Evolutionary conservation across 2,329 filamentous ascomycete species (phyloP).

Genomic region (Neofusicoccum ribis): DNA sequence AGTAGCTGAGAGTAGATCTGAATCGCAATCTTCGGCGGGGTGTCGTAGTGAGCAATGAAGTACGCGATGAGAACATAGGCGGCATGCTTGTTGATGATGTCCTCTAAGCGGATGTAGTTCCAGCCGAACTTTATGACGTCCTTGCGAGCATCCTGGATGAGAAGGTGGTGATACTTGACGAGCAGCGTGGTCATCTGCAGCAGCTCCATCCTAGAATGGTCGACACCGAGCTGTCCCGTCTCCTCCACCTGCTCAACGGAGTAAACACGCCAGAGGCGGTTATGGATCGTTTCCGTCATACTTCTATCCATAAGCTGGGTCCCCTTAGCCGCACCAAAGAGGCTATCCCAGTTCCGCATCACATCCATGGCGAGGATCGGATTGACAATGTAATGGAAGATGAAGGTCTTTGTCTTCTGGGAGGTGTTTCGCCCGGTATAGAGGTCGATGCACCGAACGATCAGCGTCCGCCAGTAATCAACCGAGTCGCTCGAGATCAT

Average conservation of each 20-base stretch:
- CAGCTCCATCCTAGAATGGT: conserved; percentile 94
- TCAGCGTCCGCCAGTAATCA: conserved; percentile 79
- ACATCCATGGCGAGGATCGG: conserved; percentile 96
- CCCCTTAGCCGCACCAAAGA: conserved; percentile 58
- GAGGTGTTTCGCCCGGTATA: conserved; percentile 77
- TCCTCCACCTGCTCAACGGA: conserved; percentile 72
- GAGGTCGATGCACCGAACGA: conserved; percentile 83
- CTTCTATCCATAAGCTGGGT: conserved; percentile 79
- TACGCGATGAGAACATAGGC: conserved; percentile 97
- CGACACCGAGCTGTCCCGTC: conserved; percentile 78
- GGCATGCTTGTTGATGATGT: conserved; percentile 98
- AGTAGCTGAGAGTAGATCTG: conserved; percentile 92
- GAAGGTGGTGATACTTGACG: conserved; percentile 88
- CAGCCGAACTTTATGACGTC: conserved; percentile 99
- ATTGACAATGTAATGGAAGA: conserved; percentile 89
- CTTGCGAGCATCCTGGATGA: conserved; percentile 88
- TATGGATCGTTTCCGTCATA: conserved; percentile 87
- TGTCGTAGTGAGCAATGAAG: conserved; percentile 96
- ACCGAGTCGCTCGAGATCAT: conserved; percentile 83
- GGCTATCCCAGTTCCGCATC: conserved; percentile 71
- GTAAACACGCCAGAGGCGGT: conserved; percentile 77
- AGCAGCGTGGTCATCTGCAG: conserved; percentile 92
- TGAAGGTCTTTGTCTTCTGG: conserved; percentile 90
- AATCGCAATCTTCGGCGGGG: conserved; percentile 89
- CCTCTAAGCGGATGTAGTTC: conserved; percentile 97